phyloP scores from a whole-genome alignment of 306 rosid genomes.

The Alnus glutinosa region DNA sequence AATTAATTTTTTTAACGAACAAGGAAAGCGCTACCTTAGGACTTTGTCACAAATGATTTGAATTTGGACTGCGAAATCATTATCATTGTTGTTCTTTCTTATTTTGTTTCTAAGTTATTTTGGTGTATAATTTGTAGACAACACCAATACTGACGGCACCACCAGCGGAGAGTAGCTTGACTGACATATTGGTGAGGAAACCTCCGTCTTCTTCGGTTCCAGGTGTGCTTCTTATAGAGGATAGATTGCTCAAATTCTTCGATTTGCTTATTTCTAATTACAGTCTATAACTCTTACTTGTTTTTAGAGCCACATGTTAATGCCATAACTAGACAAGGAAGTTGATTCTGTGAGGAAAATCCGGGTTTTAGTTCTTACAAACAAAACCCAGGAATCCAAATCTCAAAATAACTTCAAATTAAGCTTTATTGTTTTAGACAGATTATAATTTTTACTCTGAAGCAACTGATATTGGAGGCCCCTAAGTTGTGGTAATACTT shows the following conservation, averaged over 20 bases:
- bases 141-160: slow-evolving; percentile 78
- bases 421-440: background rate
- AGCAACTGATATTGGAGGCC: background rate
- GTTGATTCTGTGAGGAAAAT: background rate
- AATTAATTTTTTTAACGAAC: background rate
- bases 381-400: background rate
- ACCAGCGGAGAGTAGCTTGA: slow-evolving; percentile 71
- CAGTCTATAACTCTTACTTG: background rate
- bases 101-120: slow-evolving; percentile 4
- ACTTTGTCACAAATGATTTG: background rate
- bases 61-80: background rate
- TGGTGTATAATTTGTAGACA: slow-evolving; percentile 45
- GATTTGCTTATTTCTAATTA: background rate
- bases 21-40: background rate
- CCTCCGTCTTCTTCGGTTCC: slow-evolving; percentile 66
- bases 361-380: background rate
- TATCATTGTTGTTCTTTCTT: background rate
- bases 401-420: background rate
- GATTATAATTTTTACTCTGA: background rate
- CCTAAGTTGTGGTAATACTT: background rate
- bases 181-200: slow-evolving; percentile 87
- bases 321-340: background rate
- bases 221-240: slow-evolving; percentile 32
- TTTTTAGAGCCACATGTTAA: background rate
- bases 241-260: background rate